A percentile compares a stretch with the other conserved stretches of the same genome.
Conservation (phyloP, 228 moss, liverwort and hornwort genomes). For the Sphagnum magellanicum region DNA sequence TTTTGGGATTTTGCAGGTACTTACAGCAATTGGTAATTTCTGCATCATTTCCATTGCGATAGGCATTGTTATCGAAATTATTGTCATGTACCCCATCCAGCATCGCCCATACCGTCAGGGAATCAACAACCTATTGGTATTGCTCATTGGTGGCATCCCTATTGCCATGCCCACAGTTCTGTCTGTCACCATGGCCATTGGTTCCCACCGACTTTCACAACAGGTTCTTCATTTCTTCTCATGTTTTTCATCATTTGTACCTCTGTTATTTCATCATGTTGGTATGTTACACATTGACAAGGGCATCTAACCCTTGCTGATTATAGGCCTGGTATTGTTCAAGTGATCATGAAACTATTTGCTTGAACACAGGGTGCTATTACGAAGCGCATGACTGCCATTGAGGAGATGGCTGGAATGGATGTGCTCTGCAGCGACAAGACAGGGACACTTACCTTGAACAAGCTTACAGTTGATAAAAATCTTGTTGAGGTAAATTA, state of each 20-base stretch:
- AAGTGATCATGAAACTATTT: no score
- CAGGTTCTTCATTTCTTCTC: constrained; percentile 4
- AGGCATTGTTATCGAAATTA: constrained; percentile 15
- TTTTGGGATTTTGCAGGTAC: constrained; percentile 4
- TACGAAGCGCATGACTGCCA: constrained; percentile 34
- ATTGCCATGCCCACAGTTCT: constrained; percentile 37
- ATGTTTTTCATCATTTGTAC: background rate
- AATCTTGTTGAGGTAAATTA: constrained; percentile 12
- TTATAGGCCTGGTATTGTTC: no score
- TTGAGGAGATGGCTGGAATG: constrained; percentile 30
- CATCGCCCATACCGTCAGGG: constrained; percentile 19
- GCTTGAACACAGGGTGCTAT: constrained; percentile 19
- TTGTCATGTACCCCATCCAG: constrained; percentile 23
- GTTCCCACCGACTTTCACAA: constrained; percentile 22
- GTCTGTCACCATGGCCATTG: constrained; percentile 34
- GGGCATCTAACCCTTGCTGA: no score
- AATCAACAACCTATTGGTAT: constrained; percentile 24
- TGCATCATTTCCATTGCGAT: constrained; percentile 21
- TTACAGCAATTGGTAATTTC: constrained; percentile 26
- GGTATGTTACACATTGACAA: no score
- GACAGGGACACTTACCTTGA: constrained; percentile 22
- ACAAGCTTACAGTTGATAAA: constrained; percentile 17
- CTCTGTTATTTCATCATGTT: no score
- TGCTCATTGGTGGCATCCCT: constrained; percentile 31
- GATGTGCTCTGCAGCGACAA: constrained; percentile 29